A percentile compares a stretch with the other conserved stretches of the same genome.
Conservation (phyloP, 225 moss, liverwort and hornwort species). For the Asterella californica region DNA sequence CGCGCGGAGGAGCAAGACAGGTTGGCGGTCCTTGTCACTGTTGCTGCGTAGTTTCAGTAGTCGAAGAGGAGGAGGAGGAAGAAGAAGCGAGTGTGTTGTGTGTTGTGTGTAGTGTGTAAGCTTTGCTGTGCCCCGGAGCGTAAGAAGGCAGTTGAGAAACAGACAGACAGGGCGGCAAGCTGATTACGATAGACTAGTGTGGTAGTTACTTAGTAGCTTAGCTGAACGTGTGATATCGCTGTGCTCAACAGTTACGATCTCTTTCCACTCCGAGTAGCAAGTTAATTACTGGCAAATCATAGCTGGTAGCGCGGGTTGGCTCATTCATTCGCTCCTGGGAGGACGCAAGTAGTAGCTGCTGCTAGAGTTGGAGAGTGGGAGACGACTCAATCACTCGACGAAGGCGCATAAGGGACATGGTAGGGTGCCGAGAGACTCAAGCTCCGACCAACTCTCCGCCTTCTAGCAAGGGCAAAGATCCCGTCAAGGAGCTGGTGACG, state of each 20-base stretch:
- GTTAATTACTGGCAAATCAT: conserved; percentile 30
- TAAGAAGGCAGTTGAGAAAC: conserved; percentile 48
- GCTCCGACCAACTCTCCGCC: conserved; percentile 8
- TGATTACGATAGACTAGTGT: conserved; percentile 32
- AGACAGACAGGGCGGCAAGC: conserved; percentile 45
- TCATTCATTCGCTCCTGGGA: conserved; percentile 23
- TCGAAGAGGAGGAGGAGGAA: neutral
- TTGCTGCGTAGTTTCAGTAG: neutral
- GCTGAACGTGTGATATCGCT: conserved; percentile 36
- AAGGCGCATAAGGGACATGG: conserved; percentile 23
- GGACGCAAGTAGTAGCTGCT: conserved; percentile 4
- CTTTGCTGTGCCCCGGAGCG: conserved; percentile 15
- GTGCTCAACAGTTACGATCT: conserved; percentile 37
- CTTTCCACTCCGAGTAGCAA: conserved; percentile 12
- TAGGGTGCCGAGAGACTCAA: conserved; percentile 28
- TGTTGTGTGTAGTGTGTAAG: neutral
- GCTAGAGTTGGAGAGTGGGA: neutral
- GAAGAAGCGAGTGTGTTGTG: neutral
- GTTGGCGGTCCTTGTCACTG: neutral
- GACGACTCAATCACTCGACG: neutral
- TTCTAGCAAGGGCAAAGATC: neutral
- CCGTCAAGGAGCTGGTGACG: conserved; percentile 30
- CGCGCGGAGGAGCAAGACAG: conserved; percentile 3
- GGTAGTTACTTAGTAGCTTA: conserved; percentile 28
- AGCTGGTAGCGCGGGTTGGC: conserved; percentile 26